A percentile compares a stretch with the other conserved stretches of the same genome.
Evolutionary conservation across 1,139 yeast species (phyloP).

Genomic region (Diutina scorzettiae): DNA sequence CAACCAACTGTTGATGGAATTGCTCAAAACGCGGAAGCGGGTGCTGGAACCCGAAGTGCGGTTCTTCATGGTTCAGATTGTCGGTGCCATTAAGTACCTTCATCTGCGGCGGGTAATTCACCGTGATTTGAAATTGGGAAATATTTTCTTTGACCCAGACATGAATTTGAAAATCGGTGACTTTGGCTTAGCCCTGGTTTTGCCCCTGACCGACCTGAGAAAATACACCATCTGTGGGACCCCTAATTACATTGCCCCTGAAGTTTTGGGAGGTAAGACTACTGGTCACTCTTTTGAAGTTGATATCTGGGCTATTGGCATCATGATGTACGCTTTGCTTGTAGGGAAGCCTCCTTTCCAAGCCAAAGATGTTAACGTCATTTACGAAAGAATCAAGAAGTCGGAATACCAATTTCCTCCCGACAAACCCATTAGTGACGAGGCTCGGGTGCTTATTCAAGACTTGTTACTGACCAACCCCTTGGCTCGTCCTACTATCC

Average conservation of each 20-base stretch:
- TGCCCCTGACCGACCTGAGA: slow-evolving; percentile 55
- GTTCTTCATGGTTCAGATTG: slow-evolving; percentile 78
- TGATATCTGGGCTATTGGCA: slow-evolving; percentile 95
- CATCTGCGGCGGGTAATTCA: slow-evolving; percentile 92
- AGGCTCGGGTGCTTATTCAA: slow-evolving; percentile 60
- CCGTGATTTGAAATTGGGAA: slow-evolving; percentile 88
- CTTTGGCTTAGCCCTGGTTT: slow-evolving; percentile 88
- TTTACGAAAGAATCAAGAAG: slow-evolving; percentile 82
- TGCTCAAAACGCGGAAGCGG: slow-evolving; percentile 70
- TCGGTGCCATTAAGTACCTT: slow-evolving; percentile 88
- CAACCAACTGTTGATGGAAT: slow-evolving; percentile 85
- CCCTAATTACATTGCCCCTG: slow-evolving; percentile 97
- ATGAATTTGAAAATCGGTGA: slow-evolving; percentile 95
- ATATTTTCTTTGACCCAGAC: slow-evolving; percentile 81
- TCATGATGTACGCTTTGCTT: slow-evolving; percentile 84
- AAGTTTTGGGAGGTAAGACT: slow-evolving; percentile 78
- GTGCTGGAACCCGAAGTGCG: slow-evolving; percentile 89
- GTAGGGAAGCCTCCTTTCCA: slow-evolving; percentile 96
- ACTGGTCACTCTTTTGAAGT: slow-evolving; percentile 91
- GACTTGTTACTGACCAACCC: slow-evolving; percentile 75
- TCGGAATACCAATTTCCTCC: slow-evolving; percentile 76
- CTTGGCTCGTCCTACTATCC: slow-evolving; percentile 64
- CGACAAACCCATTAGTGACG: slow-evolving; percentile 55
- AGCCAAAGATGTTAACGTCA: slow-evolving; percentile 86
- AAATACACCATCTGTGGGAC: slow-evolving; percentile 95